Evolutionary conservation across 306 rosid species (phyloP), one percentile per base, ranked within the genome.

Genomic region (Rubus parviflorus): DNA sequence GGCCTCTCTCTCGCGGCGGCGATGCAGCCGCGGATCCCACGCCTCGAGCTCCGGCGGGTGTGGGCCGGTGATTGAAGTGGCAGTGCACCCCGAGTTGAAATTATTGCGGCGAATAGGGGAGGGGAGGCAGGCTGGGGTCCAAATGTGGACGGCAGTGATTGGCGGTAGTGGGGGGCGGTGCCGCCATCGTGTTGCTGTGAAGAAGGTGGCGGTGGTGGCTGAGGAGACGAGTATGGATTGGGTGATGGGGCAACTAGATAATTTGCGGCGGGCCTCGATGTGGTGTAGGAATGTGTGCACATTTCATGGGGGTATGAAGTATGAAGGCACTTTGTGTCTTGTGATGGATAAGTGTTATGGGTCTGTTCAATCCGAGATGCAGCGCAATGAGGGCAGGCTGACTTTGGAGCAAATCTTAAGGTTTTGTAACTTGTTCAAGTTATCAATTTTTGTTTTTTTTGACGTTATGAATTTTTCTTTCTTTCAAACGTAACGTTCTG

Each of bases 391-490:
- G 80, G 99, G 99, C 76, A 83, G 99, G 66, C 97, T 95, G 67
- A 95, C 99, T 74, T 83, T 95, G 92, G 99, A 95, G 87, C 99
- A 95, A 91, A 96, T 95, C 54, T 83, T 95, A 80, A 92, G 99
- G 99, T 95, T 87, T 74, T 76, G 65, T 52, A 30, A 35, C 14
- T 30, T 45, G 48, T 45, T 8, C 11, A 7, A 9, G 12, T 45
- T 45, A 45, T 7, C 11, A 8, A 45, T 7, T 48, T 48, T 8
- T 7, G 17, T 48, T 60, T 60, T 20, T 56, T 1, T 8, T 56
- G 4, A 0, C 2, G 37, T 58, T 23, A 23, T 25, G 3, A 1
- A 3, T 23, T 60, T 23, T 60, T 60, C 3, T 60, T 25, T 25
- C n/a, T 69, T n/a, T n/a, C n/a, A n/a, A n/a, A n/a, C 42, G 14